These are phyloP conservation scores for Trichoderma gracile DNA, from an alignment of 2,329 filamentous ascomycete species.

Conservation along the genomic window DNA sequence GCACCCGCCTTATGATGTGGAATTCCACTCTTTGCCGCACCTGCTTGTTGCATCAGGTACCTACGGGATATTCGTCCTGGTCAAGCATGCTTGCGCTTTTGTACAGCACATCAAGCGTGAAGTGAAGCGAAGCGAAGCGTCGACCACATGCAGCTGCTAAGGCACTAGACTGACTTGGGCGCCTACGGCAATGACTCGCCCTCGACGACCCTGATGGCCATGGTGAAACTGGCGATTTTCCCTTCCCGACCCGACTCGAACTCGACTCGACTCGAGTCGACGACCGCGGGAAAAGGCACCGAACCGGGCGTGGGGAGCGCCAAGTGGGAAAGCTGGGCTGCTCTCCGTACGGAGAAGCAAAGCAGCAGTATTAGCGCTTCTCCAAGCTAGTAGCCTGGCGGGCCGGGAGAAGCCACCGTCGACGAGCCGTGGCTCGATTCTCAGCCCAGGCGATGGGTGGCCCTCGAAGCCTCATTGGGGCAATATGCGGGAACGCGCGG, in stretches of 20 bases:
- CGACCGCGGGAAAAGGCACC: constrained; percentile 14
- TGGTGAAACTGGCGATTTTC: constrained; percentile 17
- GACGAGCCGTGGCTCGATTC: constrained; percentile 27
- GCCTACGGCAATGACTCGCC: not conserved
- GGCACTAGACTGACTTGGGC: too few species aligned
- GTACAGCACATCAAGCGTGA: too few species aligned
- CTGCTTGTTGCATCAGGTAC: not conserved
- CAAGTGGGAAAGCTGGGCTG: not conserved
- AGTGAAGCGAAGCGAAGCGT: too few species aligned
- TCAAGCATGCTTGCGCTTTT: not conserved
- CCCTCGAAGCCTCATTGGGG: constrained; percentile 21
- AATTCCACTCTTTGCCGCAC: constrained; percentile 21
- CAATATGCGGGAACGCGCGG: constrained; percentile 23
- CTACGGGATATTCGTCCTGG: not conserved
- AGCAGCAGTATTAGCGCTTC: constrained; percentile 9
- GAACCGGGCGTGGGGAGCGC: not conserved
- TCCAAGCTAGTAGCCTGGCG: constrained; percentile 17
- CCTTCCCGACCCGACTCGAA: not conserved
- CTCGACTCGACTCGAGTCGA: not conserved
- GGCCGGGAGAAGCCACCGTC: constrained; percentile 27
- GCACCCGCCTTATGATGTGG: not conserved
- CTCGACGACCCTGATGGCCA: constrained; percentile 1
- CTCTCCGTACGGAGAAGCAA: constrained; percentile 14
- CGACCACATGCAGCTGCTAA: too few species aligned
- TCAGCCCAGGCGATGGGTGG: constrained; percentile 25